Conservation (phyloP, 352 stramenopile genomes). For the Achlya hypogyna region DNA sequence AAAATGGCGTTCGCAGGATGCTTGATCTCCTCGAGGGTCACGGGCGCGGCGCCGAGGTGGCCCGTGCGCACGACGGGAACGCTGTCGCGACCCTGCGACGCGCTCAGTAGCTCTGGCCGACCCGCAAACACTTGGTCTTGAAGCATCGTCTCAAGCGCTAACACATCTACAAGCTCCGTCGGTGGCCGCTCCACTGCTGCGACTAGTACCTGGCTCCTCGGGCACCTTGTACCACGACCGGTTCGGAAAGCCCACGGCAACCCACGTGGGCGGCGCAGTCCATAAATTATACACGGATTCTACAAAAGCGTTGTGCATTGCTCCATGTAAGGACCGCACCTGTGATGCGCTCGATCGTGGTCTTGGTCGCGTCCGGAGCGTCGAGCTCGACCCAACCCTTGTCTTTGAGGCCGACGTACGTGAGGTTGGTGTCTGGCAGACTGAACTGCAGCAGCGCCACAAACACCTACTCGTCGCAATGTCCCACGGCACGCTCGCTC, state of each 20-base stretch:
- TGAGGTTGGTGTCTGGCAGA: conserved; percentile 55
- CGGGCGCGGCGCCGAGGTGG: conserved; percentile 10
- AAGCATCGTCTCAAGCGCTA: conserved; percentile 60
- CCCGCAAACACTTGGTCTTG: conserved; percentile 66
- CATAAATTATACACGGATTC: conserved; percentile 60
- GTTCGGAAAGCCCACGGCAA: conserved; percentile 66
- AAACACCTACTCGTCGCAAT: conserved; percentile 35
- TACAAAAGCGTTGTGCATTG: no score
- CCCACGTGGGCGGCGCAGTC: conserved; percentile 62
- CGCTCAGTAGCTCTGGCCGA: conserved; percentile 58
- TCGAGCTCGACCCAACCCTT: conserved; percentile 71
- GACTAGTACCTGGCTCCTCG: conserved; percentile 38
- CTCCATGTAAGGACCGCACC: no score
- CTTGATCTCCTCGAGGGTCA: conserved; percentile 76
- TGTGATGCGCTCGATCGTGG: conserved; percentile 16
- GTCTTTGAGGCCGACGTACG: conserved; percentile 67
- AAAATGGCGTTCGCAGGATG: conserved; percentile 61
- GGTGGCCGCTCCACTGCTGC: no score
- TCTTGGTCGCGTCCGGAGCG: conserved; percentile 14
- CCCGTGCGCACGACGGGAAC: conserved; percentile 56
- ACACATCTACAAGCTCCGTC: conserved; percentile 28
- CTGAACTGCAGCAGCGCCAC: conserved; percentile 75
- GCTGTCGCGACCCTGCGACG: conserved; percentile 56
- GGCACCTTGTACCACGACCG: conserved; percentile 79
- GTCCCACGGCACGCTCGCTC: background rate